Evolutionary conservation across 2,329 filamentous ascomycete genomes (phyloP).

Genomic region (Grosmannia serpens): DNA sequence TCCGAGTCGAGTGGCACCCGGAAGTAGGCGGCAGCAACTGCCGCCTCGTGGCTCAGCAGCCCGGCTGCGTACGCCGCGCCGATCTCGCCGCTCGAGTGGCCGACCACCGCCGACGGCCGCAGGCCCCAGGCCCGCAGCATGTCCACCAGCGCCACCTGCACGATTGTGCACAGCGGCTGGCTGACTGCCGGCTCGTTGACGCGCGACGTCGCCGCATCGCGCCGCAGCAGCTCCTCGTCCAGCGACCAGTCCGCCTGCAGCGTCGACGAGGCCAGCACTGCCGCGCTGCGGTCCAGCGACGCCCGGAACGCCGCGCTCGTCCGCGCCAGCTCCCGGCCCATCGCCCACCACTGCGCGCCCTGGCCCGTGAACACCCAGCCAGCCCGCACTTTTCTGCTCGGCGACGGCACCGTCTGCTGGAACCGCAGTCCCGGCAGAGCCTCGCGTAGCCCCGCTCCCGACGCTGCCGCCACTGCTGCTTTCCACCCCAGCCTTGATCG

Average conservation of each 20-base stretch:
- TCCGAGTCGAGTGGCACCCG: conserved; percentile 25
- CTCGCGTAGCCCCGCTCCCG: background rate
- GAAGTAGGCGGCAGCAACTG: conserved; percentile 33
- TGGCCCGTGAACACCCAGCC: conserved; percentile 19
- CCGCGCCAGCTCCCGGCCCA: conserved; percentile 20
- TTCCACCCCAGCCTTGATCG: conserved; percentile 9
- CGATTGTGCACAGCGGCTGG: conserved; percentile 29
- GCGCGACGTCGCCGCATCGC: conserved; percentile 20
- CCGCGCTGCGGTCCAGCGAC: conserved; percentile 11
- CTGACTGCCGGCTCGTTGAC: conserved; percentile 28
- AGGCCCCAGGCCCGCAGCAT: conserved; percentile 26
- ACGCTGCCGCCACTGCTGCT: conserved; percentile 4
- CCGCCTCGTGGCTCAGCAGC: conserved; percentile 25
- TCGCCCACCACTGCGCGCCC: conserved; percentile 18
- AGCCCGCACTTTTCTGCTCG: background rate
- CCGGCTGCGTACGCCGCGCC: conserved; percentile 38
- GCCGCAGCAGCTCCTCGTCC: conserved; percentile 23
- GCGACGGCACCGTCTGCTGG: background rate
- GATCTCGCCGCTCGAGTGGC: conserved; percentile 40
- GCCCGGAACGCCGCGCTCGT: conserved; percentile 8
- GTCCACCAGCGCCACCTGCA: conserved; percentile 35
- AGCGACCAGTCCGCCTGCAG: conserved; percentile 26
- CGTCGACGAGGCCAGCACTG: conserved; percentile 17
- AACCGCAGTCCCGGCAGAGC: conserved; percentile 1
- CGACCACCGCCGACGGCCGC: conserved; percentile 25